Conservation (phyloP, 257 asterid species). For the Ajuga chamaepitys region DNA sequence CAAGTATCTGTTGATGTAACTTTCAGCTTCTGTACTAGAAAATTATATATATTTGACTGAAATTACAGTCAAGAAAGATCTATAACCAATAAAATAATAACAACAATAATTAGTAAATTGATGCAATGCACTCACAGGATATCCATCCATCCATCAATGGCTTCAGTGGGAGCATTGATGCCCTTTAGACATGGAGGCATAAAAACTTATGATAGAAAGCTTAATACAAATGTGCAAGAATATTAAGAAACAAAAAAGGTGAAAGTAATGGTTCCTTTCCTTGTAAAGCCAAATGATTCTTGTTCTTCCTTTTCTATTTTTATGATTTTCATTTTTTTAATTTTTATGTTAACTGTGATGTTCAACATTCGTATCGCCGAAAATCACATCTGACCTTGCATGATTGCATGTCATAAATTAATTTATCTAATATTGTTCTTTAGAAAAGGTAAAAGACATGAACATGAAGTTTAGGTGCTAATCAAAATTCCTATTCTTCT, state of each 20-base stretch:
- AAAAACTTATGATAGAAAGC: slow-evolving; percentile 1
- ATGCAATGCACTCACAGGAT: slow-evolving; percentile 3
- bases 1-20: slow-evolving; percentile 15
- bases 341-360: background rate
- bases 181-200: slow-evolving; percentile 17
- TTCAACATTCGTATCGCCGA: slow-evolving; percentile 54
- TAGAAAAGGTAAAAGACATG: slow-evolving; percentile 30
- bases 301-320: slow-evolving; percentile 18
- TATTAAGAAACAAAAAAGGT: slow-evolving; percentile 19
- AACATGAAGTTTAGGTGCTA: slow-evolving; percentile 37
- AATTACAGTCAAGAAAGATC: background rate
- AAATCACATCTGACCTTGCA: slow-evolving; percentile 31
- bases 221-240: background rate
- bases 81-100: background rate
- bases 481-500: slow-evolving; percentile 13
- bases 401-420: slow-evolving; percentile 27
- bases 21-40: background rate
- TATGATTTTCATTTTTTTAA: background rate
- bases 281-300: slow-evolving; percentile 40
- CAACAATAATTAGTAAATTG: background rate
- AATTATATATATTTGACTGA: slow-evolving; percentile 3
- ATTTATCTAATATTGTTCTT: slow-evolving; percentile 21
- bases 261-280: slow-evolving; percentile 36
- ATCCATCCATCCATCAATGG: slow-evolving; percentile 15
- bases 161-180: slow-evolving; percentile 28